phyloP scores from a whole-genome alignment of 2,329 filamentous ascomycete species.

The Aspergillus sp. region DNA sequence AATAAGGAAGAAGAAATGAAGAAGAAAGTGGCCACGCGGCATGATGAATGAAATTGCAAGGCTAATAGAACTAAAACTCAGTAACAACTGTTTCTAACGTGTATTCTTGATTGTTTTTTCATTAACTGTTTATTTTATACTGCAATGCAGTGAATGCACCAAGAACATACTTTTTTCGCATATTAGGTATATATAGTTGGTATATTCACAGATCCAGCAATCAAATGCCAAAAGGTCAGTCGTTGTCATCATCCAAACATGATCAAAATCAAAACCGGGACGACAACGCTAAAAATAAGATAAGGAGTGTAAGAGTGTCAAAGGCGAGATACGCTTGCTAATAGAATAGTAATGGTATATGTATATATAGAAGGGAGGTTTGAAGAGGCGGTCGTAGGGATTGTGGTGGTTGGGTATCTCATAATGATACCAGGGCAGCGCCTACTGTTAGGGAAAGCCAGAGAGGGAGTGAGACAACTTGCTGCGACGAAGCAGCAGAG shows the following conservation, averaged over 20 bases:
- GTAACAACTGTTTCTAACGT: neutral
- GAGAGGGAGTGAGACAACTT: neutral
- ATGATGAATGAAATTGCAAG: neutral
- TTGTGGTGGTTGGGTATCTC: neutral
- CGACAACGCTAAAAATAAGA: neutral
- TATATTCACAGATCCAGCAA: neutral
- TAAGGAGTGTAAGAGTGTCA: neutral
- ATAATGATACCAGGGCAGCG: neutral
- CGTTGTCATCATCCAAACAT: conserved; percentile 29
- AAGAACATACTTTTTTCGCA: too few relatives aligned
- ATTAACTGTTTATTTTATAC: neutral
- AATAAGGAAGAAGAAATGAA: neutral
- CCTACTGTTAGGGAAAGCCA: conserved; percentile 5
- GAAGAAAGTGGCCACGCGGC: neutral
- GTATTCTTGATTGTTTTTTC: neutral
- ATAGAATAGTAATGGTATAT: neutral
- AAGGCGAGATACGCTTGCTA: neutral
- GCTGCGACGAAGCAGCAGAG: neutral
- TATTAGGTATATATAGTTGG: neutral
- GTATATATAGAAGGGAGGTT: neutral
- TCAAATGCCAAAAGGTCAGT: conserved; percentile 9
- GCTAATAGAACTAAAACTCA: neutral
- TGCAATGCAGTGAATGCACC: too few relatives aligned
- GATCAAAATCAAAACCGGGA: conserved; percentile 21
- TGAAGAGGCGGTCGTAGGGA: neutral